Evolutionary conservation across 768 basidiomycete species (phyloP).

Genomic region (Leccinum boreale): DNA sequence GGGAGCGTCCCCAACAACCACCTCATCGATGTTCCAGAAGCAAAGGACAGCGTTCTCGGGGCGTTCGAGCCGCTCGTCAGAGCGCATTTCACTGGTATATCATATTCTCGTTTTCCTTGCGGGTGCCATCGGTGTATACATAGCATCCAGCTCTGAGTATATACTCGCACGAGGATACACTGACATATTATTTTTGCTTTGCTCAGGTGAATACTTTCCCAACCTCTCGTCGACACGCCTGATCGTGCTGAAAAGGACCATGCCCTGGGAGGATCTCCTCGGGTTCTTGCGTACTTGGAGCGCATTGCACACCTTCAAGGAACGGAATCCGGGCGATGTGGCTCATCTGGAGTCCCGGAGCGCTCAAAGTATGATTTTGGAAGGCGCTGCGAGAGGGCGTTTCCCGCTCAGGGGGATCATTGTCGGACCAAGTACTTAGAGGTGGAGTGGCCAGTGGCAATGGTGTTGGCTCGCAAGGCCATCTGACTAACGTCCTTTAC

Average conservation of each 20-base stretch:
- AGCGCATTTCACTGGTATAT: conserved; percentile 55
- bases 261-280: conserved; percentile 65
- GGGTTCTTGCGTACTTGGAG: conserved; percentile 72
- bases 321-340: conserved; percentile 55
- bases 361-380: conserved; percentile 66
- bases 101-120: neutral
- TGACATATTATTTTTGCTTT: neutral
- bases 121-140: neutral
- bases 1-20: neutral
- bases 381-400: conserved; percentile 45
- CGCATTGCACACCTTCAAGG: conserved; percentile 64
- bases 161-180: neutral
- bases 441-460: conserved; percentile 40
- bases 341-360: conserved; percentile 43
- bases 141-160: neutral
- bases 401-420: conserved; percentile 19
- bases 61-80: conserved; percentile 43
- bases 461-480: conserved; percentile 18
- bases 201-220: conserved; percentile 41
- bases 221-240: conserved; percentile 30
- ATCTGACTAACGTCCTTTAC: neutral
- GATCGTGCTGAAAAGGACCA: conserved; percentile 53
- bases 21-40: conserved; percentile 2
- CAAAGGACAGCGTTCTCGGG: neutral
- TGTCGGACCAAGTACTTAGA: conserved; percentile 27